Evolutionary conservation across 352 stramenopile genomes (phyloP).

Genomic region (Phytophthora europaea): DNA sequence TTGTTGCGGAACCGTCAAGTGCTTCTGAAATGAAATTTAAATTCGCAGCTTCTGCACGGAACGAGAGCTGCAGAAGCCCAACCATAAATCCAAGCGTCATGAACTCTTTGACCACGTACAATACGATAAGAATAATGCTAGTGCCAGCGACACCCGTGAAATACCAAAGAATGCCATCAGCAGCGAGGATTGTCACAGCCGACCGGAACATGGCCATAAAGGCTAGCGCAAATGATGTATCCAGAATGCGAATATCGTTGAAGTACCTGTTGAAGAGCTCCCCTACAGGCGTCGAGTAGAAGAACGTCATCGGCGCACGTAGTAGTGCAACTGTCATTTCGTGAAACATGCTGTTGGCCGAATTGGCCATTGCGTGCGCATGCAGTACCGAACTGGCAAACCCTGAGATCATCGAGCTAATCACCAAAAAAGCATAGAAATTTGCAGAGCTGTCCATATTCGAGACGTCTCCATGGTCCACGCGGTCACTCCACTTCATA

Average conservation of each 20-base stretch:
- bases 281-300: conserved; percentile 55
- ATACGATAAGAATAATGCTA: conserved; percentile 44
- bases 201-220: conserved; percentile 50
- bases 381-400: conserved; percentile 48
- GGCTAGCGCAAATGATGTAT: conserved; percentile 37
- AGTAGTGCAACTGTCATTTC: conserved; percentile 57
- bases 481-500: conserved; percentile 49
- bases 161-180: conserved; percentile 49
- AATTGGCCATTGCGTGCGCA: conserved; percentile 42
- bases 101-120: conserved; percentile 50
- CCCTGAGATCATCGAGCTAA: conserved; percentile 46
- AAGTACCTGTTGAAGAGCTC: conserved; percentile 61
- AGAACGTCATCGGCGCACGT: conserved; percentile 55
- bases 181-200: conserved; percentile 36
- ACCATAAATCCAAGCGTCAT: conserved; percentile 43
- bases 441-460: conserved; percentile 39
- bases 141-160: conserved; percentile 42
- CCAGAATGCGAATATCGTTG: conserved; percentile 42
- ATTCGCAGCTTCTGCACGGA: conserved; percentile 46
- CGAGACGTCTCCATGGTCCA: conserved; percentile 34
- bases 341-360: conserved; percentile 49
- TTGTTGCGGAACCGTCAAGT: conserved; percentile 44
- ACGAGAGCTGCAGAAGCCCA: conserved; percentile 45
- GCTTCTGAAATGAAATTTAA: conserved; percentile 59
- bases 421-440: conserved; percentile 47